Base-by-base conservation (phyloP, 2,329 filamentous ascomycete genomes). In the Pseudonectria buxi region DNA sequence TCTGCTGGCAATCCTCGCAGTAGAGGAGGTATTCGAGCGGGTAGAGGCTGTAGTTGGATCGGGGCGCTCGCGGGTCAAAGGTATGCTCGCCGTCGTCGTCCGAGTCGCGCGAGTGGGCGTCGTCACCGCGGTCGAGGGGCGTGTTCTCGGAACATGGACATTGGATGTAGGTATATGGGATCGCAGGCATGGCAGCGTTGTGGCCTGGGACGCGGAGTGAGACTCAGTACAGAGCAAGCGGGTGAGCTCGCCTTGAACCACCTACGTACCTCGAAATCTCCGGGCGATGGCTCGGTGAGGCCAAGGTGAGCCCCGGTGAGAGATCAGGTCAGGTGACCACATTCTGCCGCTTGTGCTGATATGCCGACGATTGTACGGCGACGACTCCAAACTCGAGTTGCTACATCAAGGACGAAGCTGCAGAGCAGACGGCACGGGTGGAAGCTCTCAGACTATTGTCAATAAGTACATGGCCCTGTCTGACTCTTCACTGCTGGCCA, bases 1-100 rank as follows among this genome's bases (percentile, higher is more conserved):
- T 94, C 62, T 95, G 84, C 58, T 94, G 87, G 61, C 92, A 98
- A 59, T 96, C 92, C 57, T 95, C 90, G 68, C 92, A 98, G 67
- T 94, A 98, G 27, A 96, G 74, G 16, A 98, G 76, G 57, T 95
- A 82, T 55, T 96, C 90, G 29, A 95, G 79, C 1, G 92, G 90
- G 56, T 90, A 95, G 24, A 98, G 71, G 47, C 87, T 89, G 69
- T 87, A 96, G 59, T 88, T 92, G 39, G 92, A 85, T 26, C 89
- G 81, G 12, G 85, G 77, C 41, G 82, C 81, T 50, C 84, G 80
- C 3, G 92, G 88, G 57, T 98, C 85, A 60, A 98, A 95, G 4
- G 86, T 83, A 43, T 74, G 72, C 39, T 86, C 85, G 46, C 87
- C 83, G 40, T 85, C 80, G 33, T 86, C 80, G 18, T 74, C 59